Conservation (phyloP, 441 rosid genomes). For the Populus trichocarpa region DNA sequence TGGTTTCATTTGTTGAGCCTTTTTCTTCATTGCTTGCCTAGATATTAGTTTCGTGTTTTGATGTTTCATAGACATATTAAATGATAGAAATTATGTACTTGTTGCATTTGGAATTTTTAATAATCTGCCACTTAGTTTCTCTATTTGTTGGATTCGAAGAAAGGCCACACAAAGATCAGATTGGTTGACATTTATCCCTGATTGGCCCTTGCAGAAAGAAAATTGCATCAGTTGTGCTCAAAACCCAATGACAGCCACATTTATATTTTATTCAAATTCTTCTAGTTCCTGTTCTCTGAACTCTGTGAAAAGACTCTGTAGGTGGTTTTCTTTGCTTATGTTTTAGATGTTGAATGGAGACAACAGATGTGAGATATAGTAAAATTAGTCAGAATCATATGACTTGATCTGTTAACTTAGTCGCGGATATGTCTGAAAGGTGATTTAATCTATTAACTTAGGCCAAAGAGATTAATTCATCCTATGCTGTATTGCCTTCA, state of each 20-base stretch:
- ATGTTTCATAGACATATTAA: background rate
- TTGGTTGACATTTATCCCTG: background rate
- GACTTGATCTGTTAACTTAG: background rate
- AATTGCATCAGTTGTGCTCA: background rate
- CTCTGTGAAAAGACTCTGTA: background rate
- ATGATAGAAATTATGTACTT: background rate
- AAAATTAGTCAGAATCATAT: background rate
- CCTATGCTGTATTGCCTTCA: background rate
- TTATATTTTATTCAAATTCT: background rate
- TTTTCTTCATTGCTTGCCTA: background rate
- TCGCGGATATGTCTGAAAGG: background rate
- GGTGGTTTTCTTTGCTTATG: background rate
- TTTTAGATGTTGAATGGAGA: background rate
- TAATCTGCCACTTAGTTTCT: background rate
- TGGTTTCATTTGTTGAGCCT: background rate
- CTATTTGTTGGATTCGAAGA: background rate
- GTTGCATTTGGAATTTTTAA: background rate
- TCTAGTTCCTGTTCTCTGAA: background rate
- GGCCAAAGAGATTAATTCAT: background rate
- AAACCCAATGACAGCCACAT: background rate
- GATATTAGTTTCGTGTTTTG: background rate
- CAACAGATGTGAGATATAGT: background rate
- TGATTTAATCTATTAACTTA: background rate
- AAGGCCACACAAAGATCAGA: background rate
- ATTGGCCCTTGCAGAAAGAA: background rate